Evolutionary conservation across 2,329 filamentous ascomycete species (phyloP), one percentile per base, ranked within the genome.

Genomic region (Colletotrichum sp.): DNA sequence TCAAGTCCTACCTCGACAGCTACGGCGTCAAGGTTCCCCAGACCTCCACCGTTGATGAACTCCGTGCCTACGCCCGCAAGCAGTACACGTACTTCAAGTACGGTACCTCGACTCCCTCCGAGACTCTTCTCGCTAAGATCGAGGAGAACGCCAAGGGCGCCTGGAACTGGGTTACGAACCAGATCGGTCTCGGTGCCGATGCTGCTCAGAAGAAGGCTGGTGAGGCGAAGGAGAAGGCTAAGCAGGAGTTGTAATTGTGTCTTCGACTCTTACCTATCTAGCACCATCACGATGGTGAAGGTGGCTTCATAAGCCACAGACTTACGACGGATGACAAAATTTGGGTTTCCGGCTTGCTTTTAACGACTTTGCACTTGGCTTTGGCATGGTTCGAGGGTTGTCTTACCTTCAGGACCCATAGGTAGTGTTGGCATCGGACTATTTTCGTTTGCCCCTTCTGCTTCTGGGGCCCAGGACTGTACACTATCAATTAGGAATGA

Each of bases 1-100:
- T 97, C 77, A 96, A 96, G 88, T 87, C 91, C 2, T 96, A 96
- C 81, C 90, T 96, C 8, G 94, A 96, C 82, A 94, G 92, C 77
- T 96, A 95, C 78, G 95, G 95, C 48, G 87, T 96, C 55, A 84
- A 88, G 6, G 88, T 90, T 55, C 93, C 93, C 58, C 93, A 95
- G 82, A 93, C 93, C 8, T 92, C 92, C 21, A 93, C 87, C 73
- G 79, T 92, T 71, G 93, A 96, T 75, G 90, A 95, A 81, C 88
- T 96, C 24, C 91, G 91, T 76, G 93, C 94, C 10, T 88, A 91
- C 75, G 94, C 93, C 18, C 92, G 94, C 78, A 93, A 93, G 83
- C 93, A 96, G 80, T 89, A 91, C 26, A 94, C 93, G 26, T 96
- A 93, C 83, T 96, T 95, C 88, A 91, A 90, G 80, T 94, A 96